These are phyloP conservation scores for Pittosporum tobira DNA, from an alignment of 129 eudicot species.

Conservation along the genomic window DNA sequence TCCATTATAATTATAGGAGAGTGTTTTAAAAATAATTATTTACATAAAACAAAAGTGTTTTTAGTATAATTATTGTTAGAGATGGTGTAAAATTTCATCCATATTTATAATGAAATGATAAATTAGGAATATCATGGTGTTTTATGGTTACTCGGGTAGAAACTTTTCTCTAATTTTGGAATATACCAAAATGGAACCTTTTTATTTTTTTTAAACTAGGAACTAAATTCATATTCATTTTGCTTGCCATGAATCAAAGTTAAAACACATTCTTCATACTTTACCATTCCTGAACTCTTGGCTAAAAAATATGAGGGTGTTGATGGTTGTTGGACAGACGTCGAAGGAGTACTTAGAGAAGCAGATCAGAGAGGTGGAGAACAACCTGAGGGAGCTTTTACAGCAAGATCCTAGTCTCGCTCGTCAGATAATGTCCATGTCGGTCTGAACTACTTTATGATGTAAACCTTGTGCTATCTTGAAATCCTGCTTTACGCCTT, in stretches of 20 bases:
- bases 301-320: background rate
- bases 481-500: background rate
- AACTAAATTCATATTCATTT: background rate
- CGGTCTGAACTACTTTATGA: constrained; percentile 30
- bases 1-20: no score
- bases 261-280: background rate
- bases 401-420: constrained; percentile 95
- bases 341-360: constrained; percentile 93
- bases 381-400: constrained; percentile 78
- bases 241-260: background rate
- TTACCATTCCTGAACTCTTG: background rate
- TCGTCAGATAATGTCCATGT: constrained; percentile 95
- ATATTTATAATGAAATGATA: no score
- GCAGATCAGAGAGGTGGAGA: constrained; percentile 77
- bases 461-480: background rate
- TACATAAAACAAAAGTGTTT: no score
- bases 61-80: no score
- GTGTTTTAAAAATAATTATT: no score
- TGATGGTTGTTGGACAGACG: constrained; percentile 37
- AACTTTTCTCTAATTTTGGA: no score
- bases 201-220: background rate
- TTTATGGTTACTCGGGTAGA: no score
- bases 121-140: no score
- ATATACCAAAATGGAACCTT: no score
- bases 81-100: no score